phyloP scores from a whole-genome alignment of 805 yeast genomes.

The Metschnikowia santaceciliae region DNA sequence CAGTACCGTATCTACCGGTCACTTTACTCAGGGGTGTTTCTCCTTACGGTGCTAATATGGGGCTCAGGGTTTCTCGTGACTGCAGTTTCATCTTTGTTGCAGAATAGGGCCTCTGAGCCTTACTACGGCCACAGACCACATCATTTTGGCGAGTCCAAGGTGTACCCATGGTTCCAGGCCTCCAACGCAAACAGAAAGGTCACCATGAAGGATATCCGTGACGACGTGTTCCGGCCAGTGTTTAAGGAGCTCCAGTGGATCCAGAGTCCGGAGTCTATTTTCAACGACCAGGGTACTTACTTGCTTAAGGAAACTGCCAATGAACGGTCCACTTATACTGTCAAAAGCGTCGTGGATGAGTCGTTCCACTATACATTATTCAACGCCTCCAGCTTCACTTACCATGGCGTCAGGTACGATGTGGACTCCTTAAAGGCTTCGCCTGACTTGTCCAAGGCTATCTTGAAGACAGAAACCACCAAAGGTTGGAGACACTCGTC shows the following conservation, averaged over 20 bases:
- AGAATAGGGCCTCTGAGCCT: neutral
- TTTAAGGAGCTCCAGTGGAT: constrained; percentile 69
- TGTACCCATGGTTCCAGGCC: constrained; percentile 11
- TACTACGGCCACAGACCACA: neutral
- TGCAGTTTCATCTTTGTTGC: constrained; percentile 8
- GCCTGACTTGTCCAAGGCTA: constrained; percentile 57
- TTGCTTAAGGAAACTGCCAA: constrained; percentile 37
- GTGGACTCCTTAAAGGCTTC: constrained; percentile 60
- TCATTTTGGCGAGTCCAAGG: neutral
- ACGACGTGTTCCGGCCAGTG: constrained; percentile 53
- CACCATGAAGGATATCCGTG: constrained; percentile 38
- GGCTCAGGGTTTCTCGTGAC: constrained; percentile 30
- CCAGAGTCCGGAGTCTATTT: constrained; percentile 42
- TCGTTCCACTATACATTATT: constrained; percentile 44
- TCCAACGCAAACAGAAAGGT: constrained; percentile 21
- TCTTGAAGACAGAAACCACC: constrained; percentile 57
- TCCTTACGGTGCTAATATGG: constrained; percentile 33
- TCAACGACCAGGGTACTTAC: constrained; percentile 64
- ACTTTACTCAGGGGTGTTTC: constrained; percentile 9
- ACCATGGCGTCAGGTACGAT: constrained; percentile 35
- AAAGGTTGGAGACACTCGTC: constrained; percentile 37
- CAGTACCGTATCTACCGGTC: constrained; percentile 10
- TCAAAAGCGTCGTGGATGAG: constrained; percentile 50
- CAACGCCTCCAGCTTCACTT: constrained; percentile 45
- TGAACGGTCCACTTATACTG: constrained; percentile 45